phyloP scores from a whole-genome alignment of 257 asterid genomes.

The Craterostigma plantagineum region DNA sequence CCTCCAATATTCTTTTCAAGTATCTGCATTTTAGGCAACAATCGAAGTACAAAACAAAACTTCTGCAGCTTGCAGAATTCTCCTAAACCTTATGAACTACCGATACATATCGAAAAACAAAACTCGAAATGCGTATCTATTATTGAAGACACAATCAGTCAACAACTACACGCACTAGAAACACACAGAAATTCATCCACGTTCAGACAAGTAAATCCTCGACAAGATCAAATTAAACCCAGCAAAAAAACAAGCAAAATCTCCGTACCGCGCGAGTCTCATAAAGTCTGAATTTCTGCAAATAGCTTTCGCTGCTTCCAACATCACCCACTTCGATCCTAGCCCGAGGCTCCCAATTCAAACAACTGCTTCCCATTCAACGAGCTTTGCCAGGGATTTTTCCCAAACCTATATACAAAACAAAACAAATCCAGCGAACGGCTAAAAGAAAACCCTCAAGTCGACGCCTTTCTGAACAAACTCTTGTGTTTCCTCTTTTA shows the following conservation, averaged over 20 bases:
- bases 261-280: conserved; percentile 70
- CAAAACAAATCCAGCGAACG: conserved; percentile 4
- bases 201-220: not conserved
- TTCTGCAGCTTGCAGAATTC: too few species aligned
- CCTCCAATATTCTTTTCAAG: too few species aligned
- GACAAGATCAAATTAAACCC: conserved; percentile 8
- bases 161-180: not conserved
- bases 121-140: too few species aligned
- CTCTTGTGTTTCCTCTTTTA: conserved; percentile 11
- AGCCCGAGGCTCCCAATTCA: conserved; percentile 17
- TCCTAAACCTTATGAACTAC: too few species aligned
- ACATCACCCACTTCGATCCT: conserved; percentile 14
- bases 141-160: too few species aligned
- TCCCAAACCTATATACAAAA: conserved; percentile 17
- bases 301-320: conserved; percentile 11
- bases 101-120: too few species aligned
- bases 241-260: conserved; percentile 3
- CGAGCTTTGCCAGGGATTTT: conserved; percentile 22
- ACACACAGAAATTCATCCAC: not conserved
- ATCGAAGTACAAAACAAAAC: too few species aligned
- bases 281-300: conserved; percentile 71
- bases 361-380: conserved; percentile 39
- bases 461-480: conserved; percentile 18
- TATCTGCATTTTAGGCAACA: too few species aligned
- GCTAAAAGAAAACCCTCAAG: not conserved